These are phyloP conservation scores for Suhomyces faveliae DNA, from an alignment of 805 yeast genomes.

Conservation along the genomic window DNA sequence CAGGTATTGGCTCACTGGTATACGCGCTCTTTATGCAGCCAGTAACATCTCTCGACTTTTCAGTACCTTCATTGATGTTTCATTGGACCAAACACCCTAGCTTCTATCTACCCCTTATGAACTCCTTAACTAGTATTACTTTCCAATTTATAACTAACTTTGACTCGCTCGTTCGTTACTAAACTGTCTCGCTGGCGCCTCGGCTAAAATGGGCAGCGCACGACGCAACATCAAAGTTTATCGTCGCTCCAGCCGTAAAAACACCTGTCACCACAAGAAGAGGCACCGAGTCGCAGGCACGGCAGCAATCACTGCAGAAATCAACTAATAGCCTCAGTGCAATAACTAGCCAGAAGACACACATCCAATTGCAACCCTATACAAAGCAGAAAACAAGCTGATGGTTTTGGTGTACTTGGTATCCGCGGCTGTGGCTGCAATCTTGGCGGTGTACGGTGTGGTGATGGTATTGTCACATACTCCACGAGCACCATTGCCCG, in stretches of 20 bases:
- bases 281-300: background rate
- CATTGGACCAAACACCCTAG: too few relatives aligned
- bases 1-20: too few relatives aligned
- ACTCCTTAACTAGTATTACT: too few relatives aligned
- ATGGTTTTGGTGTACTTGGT: constrained; percentile 2
- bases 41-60: too few relatives aligned
- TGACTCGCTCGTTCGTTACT: too few relatives aligned
- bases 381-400: background rate
- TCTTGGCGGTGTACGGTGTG: constrained; percentile 32
- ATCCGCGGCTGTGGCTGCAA: constrained; percentile 11
- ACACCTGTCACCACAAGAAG: background rate
- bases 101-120: too few relatives aligned
- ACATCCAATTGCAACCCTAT: background rate
- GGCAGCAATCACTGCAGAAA: too few relatives aligned
- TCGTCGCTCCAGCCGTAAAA: background rate
- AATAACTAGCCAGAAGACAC: background rate
- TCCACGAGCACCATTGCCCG: constrained; percentile 54
- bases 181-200: background rate
- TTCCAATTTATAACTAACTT: too few relatives aligned
- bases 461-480: constrained; percentile 56
- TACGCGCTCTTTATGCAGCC: too few relatives aligned
- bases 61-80: too few relatives aligned
- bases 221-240: background rate
- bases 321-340: background rate
- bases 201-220: background rate